Evolutionary conservation across 495 filamentous ascomycete species (phyloP).

Genomic region (Lepidopterella palustris): DNA sequence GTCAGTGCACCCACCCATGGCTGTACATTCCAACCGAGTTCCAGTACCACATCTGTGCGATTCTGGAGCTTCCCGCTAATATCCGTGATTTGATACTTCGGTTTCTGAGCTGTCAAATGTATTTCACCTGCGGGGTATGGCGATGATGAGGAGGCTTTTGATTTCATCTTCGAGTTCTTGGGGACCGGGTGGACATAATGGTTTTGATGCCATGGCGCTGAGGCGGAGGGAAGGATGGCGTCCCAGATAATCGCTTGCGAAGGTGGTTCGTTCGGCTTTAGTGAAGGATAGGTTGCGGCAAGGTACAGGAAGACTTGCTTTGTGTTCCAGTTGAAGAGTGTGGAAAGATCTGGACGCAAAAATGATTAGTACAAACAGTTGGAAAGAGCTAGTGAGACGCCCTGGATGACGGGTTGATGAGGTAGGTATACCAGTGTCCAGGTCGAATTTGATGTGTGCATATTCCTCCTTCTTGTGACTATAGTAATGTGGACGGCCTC

Average conservation of each 20-base stretch:
- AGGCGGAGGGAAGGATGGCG: constrained; percentile 72
- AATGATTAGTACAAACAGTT: constrained; percentile 1
- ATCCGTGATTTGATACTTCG: constrained; percentile 93
- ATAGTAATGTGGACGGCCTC: constrained; percentile 91
- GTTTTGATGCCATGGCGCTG: constrained; percentile 46
- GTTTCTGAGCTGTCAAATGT: constrained; percentile 66
- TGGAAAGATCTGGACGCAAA: constrained; percentile 58
- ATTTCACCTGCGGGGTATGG: constrained; percentile 52
- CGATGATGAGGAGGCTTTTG: constrained; percentile 7
- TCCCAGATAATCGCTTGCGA: constrained; percentile 92
- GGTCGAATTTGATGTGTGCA: constrained; percentile 85
- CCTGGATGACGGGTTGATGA: not conserved
- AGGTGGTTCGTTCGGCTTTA: constrained; percentile 40
- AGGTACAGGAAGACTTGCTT: constrained; percentile 97
- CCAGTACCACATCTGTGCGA: constrained; percentile 64
- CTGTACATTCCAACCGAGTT: constrained; percentile 91
- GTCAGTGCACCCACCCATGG: constrained; percentile 87
- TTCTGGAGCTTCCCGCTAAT: constrained; percentile 67
- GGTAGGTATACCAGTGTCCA: constrained; percentile 56
- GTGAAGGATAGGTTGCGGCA: constrained; percentile 72
- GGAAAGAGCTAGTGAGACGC: constrained; percentile 10
- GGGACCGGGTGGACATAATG: constrained; percentile 41
- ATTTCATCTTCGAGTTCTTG: constrained; percentile 28
- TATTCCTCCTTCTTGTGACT: constrained; percentile 87
- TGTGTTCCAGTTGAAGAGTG: constrained; percentile 99